Base-by-base conservation (phyloP, 164 flowering plant species). In the Malania oleifera region DNA sequence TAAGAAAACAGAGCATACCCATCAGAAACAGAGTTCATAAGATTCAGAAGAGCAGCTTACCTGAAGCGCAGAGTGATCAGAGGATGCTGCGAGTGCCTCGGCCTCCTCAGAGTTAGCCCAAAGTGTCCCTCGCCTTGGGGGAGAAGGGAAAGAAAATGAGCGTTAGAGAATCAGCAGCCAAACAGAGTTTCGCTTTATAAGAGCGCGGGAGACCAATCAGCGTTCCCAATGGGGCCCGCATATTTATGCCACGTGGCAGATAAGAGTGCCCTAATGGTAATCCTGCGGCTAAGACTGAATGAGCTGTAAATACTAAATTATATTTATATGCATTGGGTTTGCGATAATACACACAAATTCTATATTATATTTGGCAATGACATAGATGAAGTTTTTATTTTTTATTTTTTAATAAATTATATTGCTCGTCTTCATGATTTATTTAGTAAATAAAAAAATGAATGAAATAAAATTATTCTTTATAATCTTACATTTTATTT, bases 181-280 rank as follows among this genome's bases (percentile, higher is more conserved):
- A 15, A 8, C 2, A 13, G 13, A 11, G 11, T 22, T 22, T 46
- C 12, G 14, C 70, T 71, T 68, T 78, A 75, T 75, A 76, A 52
- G 70, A 76, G 73, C 64, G 62, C 55, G 62, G 74, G 79, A 72
- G 74, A 53, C 75, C 73, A 74, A 58, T 47, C 72, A 46, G 15
- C 24, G 6, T 28, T 23, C 3, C 20, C 39, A 15, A 61, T 50
- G 76, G 77, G 70, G 8, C 72, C 73, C 57, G 26, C 41, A 17
- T 12, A 6, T 4, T 0, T 4, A 18, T 9, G 22, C 59, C 43
- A 67, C 73, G 73, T 70, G 71, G 77, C 67, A 68, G 79, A 77
- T 77, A 75, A 77, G 82, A 54, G 49, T 13, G 53, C 11, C 11
- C 37, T 23, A 7, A 12, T n/a, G 0, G 20, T n/a, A 4, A 20